phyloP scores from a whole-genome alignment of 805 yeast genomes.

The Diddensiella santjacobensis region DNA sequence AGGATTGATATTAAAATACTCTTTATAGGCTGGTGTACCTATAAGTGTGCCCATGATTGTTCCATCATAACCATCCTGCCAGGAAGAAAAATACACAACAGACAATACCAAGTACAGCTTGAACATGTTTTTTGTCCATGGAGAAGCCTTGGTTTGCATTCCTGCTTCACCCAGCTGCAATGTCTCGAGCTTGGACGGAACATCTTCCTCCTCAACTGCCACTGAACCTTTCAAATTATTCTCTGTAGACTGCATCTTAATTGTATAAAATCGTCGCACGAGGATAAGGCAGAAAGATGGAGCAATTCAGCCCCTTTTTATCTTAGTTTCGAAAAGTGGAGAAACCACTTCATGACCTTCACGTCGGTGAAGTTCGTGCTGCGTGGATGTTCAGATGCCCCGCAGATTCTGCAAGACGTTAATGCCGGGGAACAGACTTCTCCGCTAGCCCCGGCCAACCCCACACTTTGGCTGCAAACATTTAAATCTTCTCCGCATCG shows the following conservation, averaged over 20 bases:
- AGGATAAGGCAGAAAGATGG: no score
- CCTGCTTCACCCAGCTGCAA: constrained; percentile 6
- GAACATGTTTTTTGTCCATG: constrained; percentile 9
- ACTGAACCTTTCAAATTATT: background rate
- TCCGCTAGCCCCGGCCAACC: no score
- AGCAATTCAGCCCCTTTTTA: no score
- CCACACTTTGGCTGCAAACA: no score
- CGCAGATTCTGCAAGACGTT: no score
- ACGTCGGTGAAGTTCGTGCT: background rate
- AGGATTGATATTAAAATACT: constrained; percentile 6
- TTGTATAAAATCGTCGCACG: no score
- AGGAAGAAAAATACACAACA: constrained; percentile 14
- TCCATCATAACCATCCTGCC: constrained; percentile 16
- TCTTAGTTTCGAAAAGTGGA: background rate
- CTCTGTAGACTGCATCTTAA: background rate
- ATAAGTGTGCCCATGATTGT: constrained; percentile 10
- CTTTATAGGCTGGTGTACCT: constrained; percentile 11
- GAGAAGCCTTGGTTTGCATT: constrained; percentile 8
- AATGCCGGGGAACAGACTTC: no score
- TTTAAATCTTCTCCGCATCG: no score
- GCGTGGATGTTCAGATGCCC: no score
- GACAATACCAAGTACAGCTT: constrained; percentile 6
- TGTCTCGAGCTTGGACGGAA: background rate
- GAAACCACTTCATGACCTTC: background rate
- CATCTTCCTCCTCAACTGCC: background rate